phyloP scores from a whole-genome alignment of 2,329 filamentous ascomycete genomes.

The Aspergillus sp. region DNA sequence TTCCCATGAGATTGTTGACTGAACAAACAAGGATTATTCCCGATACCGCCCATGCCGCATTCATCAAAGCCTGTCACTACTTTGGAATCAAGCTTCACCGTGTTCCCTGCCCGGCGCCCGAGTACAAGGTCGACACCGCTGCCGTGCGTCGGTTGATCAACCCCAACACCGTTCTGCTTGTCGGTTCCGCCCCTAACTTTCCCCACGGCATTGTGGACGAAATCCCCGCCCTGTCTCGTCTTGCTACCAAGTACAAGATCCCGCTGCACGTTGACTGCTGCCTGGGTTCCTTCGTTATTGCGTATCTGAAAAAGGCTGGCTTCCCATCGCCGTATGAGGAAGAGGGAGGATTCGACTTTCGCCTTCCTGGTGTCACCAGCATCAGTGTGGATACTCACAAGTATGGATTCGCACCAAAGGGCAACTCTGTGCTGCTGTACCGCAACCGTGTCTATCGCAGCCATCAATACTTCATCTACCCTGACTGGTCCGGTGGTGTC shows the following conservation, averaged over 20 bases:
- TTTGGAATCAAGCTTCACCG: constrained; percentile 94
- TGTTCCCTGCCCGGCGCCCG: constrained; percentile 75
- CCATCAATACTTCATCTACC: constrained; percentile 94
- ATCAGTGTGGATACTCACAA: constrained; percentile 98
- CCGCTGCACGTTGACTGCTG: constrained; percentile 97
- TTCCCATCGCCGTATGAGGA: constrained; percentile 57
- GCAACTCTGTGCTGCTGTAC: constrained; percentile 89
- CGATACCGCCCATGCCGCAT: constrained; percentile 89
- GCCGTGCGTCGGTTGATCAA: constrained; percentile 80
- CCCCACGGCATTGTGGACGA: constrained; percentile 97
- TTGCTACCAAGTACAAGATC: constrained; percentile 70
- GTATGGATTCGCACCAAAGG: constrained; percentile 97
- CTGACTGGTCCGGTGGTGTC: constrained; percentile 91
- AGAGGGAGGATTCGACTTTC: constrained; percentile 82
- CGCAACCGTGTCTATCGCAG: constrained; percentile 67
- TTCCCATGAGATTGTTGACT: constrained; percentile 11
- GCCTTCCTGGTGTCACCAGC: constrained; percentile 83
- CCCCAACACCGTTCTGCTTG: constrained; percentile 84
- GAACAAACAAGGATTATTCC: constrained; percentile 65
- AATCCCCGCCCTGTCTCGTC: constrained; percentile 71
- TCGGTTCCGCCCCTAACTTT: constrained; percentile 94
- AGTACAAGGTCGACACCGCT: constrained; percentile 73
- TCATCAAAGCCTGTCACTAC: constrained; percentile 89
- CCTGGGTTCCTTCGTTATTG: constrained; percentile 87
- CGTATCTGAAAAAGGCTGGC: constrained; percentile 85